phyloP scores from a whole-genome alignment of 2,329 filamentous ascomycete species.

The Fonsecaea nubica region DNA sequence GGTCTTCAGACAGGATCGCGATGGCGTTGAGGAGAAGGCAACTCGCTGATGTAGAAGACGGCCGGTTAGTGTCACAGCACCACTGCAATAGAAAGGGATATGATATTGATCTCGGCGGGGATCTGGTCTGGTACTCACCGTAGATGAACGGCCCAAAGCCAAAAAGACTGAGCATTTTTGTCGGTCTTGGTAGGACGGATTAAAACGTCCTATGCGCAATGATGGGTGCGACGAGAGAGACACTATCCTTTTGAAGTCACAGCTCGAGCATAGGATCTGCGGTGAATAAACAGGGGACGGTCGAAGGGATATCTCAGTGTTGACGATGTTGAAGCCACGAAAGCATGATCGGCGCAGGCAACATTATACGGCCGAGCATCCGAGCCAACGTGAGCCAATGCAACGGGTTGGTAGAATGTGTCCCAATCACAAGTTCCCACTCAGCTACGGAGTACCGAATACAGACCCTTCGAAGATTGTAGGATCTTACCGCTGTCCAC shows the following conservation, averaged over 20 bases:
- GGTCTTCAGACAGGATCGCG: conserved; percentile 91
- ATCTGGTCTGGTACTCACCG: conserved; percentile 17
- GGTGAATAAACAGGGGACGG: not conserved
- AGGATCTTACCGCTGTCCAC: not conserved
- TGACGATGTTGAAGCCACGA: conserved; percentile 6
- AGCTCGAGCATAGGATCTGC: not conserved
- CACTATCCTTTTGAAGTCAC: not conserved
- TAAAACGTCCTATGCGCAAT: not conserved
- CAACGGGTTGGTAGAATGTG: too few species aligned
- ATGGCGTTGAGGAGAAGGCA: conserved; percentile 87
- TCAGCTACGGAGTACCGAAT: too few species aligned
- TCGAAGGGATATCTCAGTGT: not conserved
- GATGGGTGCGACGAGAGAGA: not conserved
- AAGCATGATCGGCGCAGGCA: conserved; percentile 4
- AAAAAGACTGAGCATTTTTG: conserved; percentile 43
- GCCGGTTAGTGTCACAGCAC: conserved; percentile 13
- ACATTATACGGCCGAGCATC: conserved; percentile 2
- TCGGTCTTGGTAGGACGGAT: not conserved
- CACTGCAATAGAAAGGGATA: not conserved
- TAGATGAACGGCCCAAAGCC: conserved; percentile 43
- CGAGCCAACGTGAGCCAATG: not conserved
- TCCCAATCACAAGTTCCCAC: too few species aligned
- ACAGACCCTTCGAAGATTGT: too few species aligned
- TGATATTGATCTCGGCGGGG: not conserved
- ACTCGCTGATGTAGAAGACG: conserved; percentile 39